These are phyloP conservation scores for Oryza meyeriana DNA, from an alignment of 176 grass and related monocot genomes.

Conservation along the genomic window DNA sequence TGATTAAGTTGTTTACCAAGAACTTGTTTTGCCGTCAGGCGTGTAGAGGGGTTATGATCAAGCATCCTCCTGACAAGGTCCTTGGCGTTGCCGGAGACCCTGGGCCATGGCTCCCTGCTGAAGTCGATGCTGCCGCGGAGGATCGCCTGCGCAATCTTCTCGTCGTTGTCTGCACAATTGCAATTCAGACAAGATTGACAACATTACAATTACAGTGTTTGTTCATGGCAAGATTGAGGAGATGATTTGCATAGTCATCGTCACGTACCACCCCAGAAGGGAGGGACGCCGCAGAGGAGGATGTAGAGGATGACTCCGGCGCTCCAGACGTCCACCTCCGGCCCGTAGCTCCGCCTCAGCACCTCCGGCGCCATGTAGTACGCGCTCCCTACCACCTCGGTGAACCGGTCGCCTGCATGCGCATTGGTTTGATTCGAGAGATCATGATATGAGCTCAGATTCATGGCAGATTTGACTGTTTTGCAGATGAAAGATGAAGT, in stretches of 20 bases:
- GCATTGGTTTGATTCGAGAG: neutral
- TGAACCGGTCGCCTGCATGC: slow-evolving; percentile 63
- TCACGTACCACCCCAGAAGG: slow-evolving; percentile 77
- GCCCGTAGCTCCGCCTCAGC: slow-evolving; percentile 61
- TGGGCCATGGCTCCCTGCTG: slow-evolving; percentile 67
- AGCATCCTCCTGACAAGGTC: slow-evolving; percentile 76
- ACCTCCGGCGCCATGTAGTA: slow-evolving; percentile 95
- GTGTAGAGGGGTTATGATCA: slow-evolving; percentile 46
- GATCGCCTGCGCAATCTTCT: slow-evolving; percentile 83
- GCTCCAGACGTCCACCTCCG: slow-evolving; percentile 82
- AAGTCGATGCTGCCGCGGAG: slow-evolving; percentile 55
- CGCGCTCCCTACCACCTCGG: slow-evolving; percentile 77
- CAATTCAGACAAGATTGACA: neutral
- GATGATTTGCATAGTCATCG: neutral
- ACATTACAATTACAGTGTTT: neutral
- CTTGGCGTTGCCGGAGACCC: slow-evolving; percentile 70
- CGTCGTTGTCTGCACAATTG: slow-evolving; percentile 56
- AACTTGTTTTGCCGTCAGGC: slow-evolving; percentile 63
- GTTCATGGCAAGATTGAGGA: no score
- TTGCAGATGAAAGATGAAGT: neutral
- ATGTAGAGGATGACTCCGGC: slow-evolving; percentile 96
- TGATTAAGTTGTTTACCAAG: slow-evolving; percentile 37
- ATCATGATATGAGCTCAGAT: no score
- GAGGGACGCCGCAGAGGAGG: slow-evolving; percentile 77
- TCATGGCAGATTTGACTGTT: neutral